Evolutionary conservation across 139 green algal species (phyloP).

Genomic region (Chlorella sorokiniana): DNA sequence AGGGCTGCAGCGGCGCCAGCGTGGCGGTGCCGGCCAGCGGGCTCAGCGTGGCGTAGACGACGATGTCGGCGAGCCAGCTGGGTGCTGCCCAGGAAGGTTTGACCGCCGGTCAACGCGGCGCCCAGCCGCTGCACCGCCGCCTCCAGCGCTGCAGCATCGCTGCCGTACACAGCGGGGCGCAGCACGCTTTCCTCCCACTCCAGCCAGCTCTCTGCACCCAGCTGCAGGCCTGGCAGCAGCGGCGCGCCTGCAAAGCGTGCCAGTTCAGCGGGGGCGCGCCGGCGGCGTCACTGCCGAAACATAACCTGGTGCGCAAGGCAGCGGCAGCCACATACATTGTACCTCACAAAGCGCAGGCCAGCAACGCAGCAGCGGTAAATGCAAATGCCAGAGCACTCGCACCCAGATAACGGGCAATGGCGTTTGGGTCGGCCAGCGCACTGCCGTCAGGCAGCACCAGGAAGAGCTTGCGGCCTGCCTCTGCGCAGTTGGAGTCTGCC

Average conservation of each 20-base stretch:
- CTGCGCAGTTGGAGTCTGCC: conserved; percentile 34
- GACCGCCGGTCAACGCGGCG: conserved; percentile 24
- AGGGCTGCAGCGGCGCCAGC: conserved; percentile 1
- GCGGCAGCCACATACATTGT: too few species aligned
- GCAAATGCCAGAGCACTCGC: not conserved
- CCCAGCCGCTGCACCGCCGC: conserved; percentile 43
- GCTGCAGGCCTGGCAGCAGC: conserved; percentile 10
- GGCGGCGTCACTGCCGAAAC: too few species aligned
- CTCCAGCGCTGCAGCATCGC: conserved; percentile 25
- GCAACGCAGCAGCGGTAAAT: not conserved
- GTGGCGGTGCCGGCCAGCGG: conserved; percentile 22
- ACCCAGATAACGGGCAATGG: conserved; percentile 62
- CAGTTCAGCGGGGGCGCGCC: not conserved
- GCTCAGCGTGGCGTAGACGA: conserved; percentile 38
- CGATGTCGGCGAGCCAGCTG: conserved; percentile 64
- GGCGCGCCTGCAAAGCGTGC: not conserved
- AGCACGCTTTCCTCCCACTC: conserved; percentile 66
- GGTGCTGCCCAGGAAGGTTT: conserved; percentile 29
- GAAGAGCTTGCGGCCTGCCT: conserved; percentile 39
- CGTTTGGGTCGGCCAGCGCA: conserved; percentile 66
- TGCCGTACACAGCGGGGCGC: conserved; percentile 47
- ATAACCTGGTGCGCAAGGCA: not conserved
- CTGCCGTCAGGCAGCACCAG: conserved; percentile 38
- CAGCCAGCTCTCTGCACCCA: conserved; percentile 56
- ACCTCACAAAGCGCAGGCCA: not conserved